Conservation (phyloP, 2,329 filamentous ascomycete genomes). For the Fusarium nelsonii region DNA sequence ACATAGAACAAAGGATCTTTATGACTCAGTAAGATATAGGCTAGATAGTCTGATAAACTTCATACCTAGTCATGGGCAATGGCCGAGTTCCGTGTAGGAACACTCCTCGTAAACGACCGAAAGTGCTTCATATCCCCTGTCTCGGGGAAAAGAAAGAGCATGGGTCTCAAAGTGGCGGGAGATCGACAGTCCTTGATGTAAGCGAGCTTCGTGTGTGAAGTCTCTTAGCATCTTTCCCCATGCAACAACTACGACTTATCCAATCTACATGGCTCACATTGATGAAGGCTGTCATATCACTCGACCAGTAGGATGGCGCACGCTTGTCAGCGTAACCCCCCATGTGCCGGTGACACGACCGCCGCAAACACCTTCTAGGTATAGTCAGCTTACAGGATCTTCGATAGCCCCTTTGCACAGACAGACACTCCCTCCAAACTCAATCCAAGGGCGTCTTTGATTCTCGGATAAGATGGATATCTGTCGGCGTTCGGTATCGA, state of each 20-base stretch:
- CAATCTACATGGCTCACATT: not conserved
- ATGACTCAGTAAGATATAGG: not conserved
- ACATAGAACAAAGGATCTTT: not conserved
- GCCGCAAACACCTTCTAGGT: not conserved
- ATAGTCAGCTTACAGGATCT: constrained; percentile 19
- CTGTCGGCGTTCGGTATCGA: constrained; percentile 33
- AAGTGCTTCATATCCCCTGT: not conserved
- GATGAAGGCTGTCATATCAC: not conserved
- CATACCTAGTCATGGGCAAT: not conserved
- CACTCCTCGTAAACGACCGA: not conserved
- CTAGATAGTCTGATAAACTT: not conserved
- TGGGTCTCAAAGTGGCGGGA: constrained; percentile 4
- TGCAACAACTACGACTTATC: not conserved
- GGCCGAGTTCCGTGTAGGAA: not conserved
- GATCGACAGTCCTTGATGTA: constrained; percentile 1
- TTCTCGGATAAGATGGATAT: constrained; percentile 23
- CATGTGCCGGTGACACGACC: not conserved
- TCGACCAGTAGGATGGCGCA: constrained; percentile 5
- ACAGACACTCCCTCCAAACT: not conserved
- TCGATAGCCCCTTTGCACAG: not conserved
- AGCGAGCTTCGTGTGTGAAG: not conserved
- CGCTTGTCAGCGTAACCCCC: constrained; percentile 16
- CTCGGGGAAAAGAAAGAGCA: not conserved
- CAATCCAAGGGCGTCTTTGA: not conserved
- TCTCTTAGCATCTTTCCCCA: not conserved